Conservation (phyloP, 2,329 filamentous ascomycete species). For the Camptophora hylomeconis region DNA sequence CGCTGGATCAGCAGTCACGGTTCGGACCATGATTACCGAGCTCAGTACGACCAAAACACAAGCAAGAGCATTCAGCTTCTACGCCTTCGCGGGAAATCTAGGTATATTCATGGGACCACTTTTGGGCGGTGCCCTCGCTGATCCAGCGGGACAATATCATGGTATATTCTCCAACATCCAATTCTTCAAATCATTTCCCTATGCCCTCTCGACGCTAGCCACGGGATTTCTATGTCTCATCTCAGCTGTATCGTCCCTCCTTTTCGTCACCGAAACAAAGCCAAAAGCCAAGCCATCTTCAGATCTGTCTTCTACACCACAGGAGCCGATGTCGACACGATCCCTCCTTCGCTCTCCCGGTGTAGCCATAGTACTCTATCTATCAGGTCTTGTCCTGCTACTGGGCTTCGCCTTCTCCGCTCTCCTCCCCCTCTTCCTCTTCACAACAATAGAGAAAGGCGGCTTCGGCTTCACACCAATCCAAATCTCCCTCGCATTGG, state of each 20-base stretch:
- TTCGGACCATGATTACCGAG: constrained; percentile 66
- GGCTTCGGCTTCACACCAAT: constrained; percentile 51
- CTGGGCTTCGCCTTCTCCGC: constrained; percentile 62
- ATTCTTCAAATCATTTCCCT: constrained; percentile 54
- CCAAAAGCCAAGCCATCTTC: constrained; percentile 7
- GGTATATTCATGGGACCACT: constrained; percentile 62
- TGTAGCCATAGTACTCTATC: constrained; percentile 51
- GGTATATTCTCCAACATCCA: constrained; percentile 38
- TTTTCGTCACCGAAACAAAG: constrained; percentile 48
- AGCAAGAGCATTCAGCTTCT: constrained; percentile 61
- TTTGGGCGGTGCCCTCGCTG: constrained; percentile 54
- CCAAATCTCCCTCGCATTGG: constrained; percentile 56
- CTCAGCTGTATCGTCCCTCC: constrained; percentile 36
- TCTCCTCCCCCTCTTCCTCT: constrained; percentile 55
- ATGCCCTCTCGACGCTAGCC: constrained; percentile 50
- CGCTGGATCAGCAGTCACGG: constrained; percentile 56
- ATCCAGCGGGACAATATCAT: constrained; percentile 53
- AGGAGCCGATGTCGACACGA: constrained; percentile 31
- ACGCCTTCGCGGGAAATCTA: constrained; percentile 61
- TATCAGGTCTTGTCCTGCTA: constrained; percentile 54
- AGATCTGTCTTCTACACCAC: constrained; percentile 13
- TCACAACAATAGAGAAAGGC: constrained; percentile 47
- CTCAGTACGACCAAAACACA: constrained; percentile 57
- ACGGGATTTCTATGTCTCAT: constrained; percentile 42
- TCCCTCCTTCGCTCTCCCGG: constrained; percentile 50